Evolutionary conservation across 805 yeast genomes (phyloP), one percentile per base, ranked within the genome.

Genomic region (Metschnikowia baotianmanensis): DNA sequence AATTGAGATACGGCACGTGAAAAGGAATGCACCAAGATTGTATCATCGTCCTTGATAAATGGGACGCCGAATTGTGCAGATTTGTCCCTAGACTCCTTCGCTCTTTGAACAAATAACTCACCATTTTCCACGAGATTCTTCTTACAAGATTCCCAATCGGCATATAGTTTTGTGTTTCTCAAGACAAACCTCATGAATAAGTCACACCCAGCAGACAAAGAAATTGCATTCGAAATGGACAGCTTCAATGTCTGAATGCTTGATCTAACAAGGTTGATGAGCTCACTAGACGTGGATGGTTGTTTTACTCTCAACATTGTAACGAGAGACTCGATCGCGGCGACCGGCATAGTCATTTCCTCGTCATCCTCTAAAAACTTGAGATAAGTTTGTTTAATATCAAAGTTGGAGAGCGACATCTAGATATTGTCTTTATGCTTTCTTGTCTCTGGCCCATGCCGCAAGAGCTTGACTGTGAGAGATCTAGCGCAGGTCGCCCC

Each of bases 271-370:
- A 89, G 70, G 37, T 80, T 85, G 55, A 90, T 90, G 57, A 93
- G 76, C 60, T 93, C 99, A 2, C 96, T 86, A 2, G 96, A 88
- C 0, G 99, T 93, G 8, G 88, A 76, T 6, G 99, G 97, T 59
- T 88, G 89, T 52, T 88, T 83, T 35, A 82, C 79, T 48, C 82
- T 76, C 21, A 91, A 66, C 65, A 93, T 76, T 7, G 93, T 85
- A 20, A 93, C 96, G 32, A 93, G 71, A 10, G 96, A 80, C 68
- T 93, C 98, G 56, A 93, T 93, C 25, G 99, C 99, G 31, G 99
- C 99, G 24, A 93, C 87, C 1, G 99, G 99, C 97, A 90, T 93
- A 5, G 99, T 90, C 81, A 93, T 86, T 42, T 93, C 98, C n/a
- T 86, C 74, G 65, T 93, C 97, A 36, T 89, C 96, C 51, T 77